Conservation (phyloP, 1,284 basidiomycete genomes). For the Vanrija sp. region DNA sequence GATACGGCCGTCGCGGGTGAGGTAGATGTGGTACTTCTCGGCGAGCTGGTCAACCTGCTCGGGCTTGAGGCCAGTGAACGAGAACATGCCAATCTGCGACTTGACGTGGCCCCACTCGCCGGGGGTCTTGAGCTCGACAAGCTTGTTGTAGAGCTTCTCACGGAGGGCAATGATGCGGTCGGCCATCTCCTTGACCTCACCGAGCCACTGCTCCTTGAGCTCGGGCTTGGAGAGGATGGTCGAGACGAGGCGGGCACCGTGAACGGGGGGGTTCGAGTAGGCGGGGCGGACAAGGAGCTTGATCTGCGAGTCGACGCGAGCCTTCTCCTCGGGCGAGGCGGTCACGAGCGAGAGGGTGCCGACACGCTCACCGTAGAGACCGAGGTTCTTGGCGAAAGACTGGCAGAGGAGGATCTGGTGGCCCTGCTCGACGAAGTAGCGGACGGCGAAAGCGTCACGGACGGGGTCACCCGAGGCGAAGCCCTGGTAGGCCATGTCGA, state of each 20-base stretch:
- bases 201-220: constrained; percentile 80
- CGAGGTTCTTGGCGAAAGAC: constrained; percentile 99
- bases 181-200: constrained; percentile 91
- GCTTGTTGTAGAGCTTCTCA: constrained; percentile 70
- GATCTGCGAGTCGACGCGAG: constrained; percentile 83
- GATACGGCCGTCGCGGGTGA: constrained; percentile 68
- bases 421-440: constrained; percentile 86
- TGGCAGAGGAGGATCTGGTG: constrained; percentile 84
- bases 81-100: constrained; percentile 75
- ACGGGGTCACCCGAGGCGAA: constrained; percentile 86
- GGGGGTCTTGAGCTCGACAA: constrained; percentile 83
- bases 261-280: constrained; percentile 97
- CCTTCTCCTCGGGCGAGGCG: constrained; percentile 72
- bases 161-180: constrained; percentile 96
- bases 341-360: constrained; percentile 86
- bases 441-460: constrained; percentile 90
- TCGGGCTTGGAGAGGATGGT: constrained; percentile 71
- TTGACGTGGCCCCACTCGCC: constrained; percentile 95
- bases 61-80: constrained; percentile 75
- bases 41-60: constrained; percentile 82
- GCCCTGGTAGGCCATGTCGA: constrained; percentile 83
- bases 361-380: constrained; percentile 93
- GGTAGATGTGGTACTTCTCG: constrained; percentile 89
- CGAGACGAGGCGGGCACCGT: constrained; percentile 87
- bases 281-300: constrained; percentile 95